These are phyloP conservation scores for Vachellia pachyceras DNA, from an alignment of 306 rosid species.

Conservation along the genomic window DNA sequence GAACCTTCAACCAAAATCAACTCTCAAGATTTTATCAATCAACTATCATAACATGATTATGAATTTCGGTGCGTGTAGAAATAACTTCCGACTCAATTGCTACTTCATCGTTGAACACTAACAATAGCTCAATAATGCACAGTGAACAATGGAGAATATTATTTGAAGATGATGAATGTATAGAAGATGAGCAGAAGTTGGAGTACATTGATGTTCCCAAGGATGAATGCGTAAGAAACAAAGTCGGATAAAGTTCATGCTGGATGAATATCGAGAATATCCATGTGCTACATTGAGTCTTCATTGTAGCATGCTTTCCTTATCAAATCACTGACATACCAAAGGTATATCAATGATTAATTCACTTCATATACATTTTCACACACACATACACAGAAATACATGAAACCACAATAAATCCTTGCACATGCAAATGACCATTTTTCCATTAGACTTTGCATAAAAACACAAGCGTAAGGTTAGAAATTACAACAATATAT, in stretches of 20 bases:
- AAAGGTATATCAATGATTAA: not conserved
- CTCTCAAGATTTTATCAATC: conserved; percentile 4
- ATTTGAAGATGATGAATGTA: too few relatives aligned
- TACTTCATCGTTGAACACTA: conserved; percentile 29
- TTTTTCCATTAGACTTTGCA: not conserved
- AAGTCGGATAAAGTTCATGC: too few relatives aligned
- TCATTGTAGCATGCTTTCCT: too few relatives aligned
- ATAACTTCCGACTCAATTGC: conserved; percentile 51
- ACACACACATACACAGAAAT: not conserved
- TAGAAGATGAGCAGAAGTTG: too few relatives aligned
- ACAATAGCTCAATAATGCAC: not conserved
- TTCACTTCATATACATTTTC: not conserved
- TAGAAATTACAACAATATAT: not conserved
- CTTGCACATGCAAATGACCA: not conserved
- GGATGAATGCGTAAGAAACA: too few relatives aligned
- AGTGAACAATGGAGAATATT: too few relatives aligned
- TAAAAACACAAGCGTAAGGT: not conserved
- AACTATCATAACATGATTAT: conserved; percentile 12
- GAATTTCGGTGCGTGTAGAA: conserved; percentile 47
- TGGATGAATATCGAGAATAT: not conserved
- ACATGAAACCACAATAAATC: too few relatives aligned
- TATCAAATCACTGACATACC: not conserved
- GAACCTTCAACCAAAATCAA: not conserved
- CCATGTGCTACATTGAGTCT: too few relatives aligned
- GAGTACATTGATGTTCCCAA: too few relatives aligned